Base-by-base conservation (phyloP, 345 rosid genomes). In the Acer campestre region DNA sequence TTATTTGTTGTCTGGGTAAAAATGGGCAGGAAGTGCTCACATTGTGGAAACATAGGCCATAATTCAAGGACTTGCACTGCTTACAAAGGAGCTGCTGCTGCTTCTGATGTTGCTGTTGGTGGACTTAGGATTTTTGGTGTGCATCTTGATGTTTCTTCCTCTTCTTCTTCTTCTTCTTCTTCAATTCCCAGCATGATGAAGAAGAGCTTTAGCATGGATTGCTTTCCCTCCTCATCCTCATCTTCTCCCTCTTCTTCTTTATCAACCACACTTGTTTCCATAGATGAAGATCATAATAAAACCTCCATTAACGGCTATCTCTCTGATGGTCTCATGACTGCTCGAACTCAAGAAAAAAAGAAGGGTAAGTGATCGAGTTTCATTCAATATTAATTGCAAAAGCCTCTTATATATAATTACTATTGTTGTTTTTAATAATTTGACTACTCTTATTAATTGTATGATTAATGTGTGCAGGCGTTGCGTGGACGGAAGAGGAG, bases 1-100 rank as follows among this genome's bases (percentile, higher is more conserved):
- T 71, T 61, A 35, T 66, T 80, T 61, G 38, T 66, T 80, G 84
- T 83, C 83, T 69, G 81, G 78, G 65, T 61, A 71, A 76, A 83
- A 71, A 90, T 90, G 94, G 88, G 90, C 80, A 90, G 94, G 71
- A 90, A 86, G 74, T 90, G 94, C 84, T 90, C 94, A 64, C 91
- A 86, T 70, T 90, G 92, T 65, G 89, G 92, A 61, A 89, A 84
- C 85, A 79, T 71, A 9, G 94, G 94, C 46, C 94, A 91, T 65
- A 91, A 91, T 84, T 86, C 92, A 16, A 84, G 92, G 79, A 89
- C 92, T 56, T 89, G 94, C 80, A 74, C 77, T 23, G 35, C 55
- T 62, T 70, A 38, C 82, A 78, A 78, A 75, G 75, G 81, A 1
- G 12, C 73, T 70, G 10, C 74, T 73, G 9, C 12, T 58, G 74